Conservation (phyloP, 305 asterid genomes). For the Fraxinus sp. region DNA sequence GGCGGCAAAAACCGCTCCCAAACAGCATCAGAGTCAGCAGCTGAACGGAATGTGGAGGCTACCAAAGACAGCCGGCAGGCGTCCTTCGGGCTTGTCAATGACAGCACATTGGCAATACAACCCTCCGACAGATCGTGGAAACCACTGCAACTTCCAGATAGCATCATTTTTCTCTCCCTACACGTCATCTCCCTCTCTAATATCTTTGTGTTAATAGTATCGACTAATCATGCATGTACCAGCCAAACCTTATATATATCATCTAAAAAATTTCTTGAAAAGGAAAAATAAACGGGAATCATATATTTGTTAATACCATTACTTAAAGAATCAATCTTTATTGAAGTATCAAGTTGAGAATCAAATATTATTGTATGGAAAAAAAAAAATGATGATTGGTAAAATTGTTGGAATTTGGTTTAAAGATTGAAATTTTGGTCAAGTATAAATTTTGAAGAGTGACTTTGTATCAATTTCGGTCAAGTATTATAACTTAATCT, state of each 20-base stretch:
- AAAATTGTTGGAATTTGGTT: too few relatives aligned
- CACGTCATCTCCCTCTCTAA: background rate
- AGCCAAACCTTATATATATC: background rate
- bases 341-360: constrained; percentile 9
- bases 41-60: constrained; percentile 52
- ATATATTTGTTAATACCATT: background rate
- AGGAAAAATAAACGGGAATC: background rate
- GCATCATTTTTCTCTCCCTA: constrained; percentile 24
- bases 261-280: background rate
- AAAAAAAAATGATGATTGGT: background rate
- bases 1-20: constrained; percentile 74
- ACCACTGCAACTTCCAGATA: constrained; percentile 37
- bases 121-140: constrained; percentile 47
- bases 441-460: too few relatives aligned
- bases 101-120: constrained; percentile 61
- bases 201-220: background rate
- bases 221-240: background rate
- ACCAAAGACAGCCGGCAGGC: constrained; percentile 62
- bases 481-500: too few relatives aligned
- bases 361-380: background rate
- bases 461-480: too few relatives aligned
- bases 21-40: constrained; percentile 67
- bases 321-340: constrained; percentile 16
- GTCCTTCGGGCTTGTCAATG: constrained; percentile 66
- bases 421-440: too few relatives aligned